A percentile compares a stretch with the other conserved stretches of the same genome.
Evolutionary conservation across 2,329 filamentous ascomycete species (phyloP).

Genomic region (Aureobasidium melanogenum): DNA sequence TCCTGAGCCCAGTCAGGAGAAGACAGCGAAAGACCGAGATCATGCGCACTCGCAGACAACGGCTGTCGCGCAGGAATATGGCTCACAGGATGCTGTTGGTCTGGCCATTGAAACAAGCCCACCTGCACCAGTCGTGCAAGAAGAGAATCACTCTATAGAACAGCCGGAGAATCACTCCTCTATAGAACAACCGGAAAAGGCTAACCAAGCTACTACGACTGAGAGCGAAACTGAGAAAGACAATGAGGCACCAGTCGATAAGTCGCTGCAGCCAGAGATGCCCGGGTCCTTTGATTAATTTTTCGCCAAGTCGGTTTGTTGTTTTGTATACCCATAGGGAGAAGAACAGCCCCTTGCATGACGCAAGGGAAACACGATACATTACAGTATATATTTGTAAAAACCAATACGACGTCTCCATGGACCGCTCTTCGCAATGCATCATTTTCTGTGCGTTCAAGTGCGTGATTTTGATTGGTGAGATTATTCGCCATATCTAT

Average conservation of each 20-base stretch:
- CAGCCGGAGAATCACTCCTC: not conserved
- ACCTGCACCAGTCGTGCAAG: not conserved
- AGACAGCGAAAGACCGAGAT: not conserved
- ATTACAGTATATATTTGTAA: not conserved
- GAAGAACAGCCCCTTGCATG: not conserved
- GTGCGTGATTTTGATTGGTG: no score
- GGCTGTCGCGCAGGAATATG: not conserved
- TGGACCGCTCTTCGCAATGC: not conserved
- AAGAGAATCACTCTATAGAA: not conserved
- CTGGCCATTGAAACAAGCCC: not conserved
- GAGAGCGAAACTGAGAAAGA: not conserved
- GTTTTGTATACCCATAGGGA: not conserved
- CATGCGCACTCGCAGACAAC: not conserved
- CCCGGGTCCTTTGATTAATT: constrained; percentile 5
- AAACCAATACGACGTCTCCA: not conserved
- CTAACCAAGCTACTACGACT: not conserved
- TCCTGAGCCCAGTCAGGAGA: not conserved
- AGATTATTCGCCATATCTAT: not conserved
- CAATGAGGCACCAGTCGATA: not conserved
- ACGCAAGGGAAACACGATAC: not conserved
- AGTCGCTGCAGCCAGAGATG: constrained; percentile 2
- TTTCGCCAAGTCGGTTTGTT: not conserved
- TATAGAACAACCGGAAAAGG: not conserved
- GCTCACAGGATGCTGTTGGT: not conserved
- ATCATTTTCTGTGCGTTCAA: not conserved